Conservation (phyloP, 1,284 basidiomycete genomes). For the Caloboletus firmus region DNA sequence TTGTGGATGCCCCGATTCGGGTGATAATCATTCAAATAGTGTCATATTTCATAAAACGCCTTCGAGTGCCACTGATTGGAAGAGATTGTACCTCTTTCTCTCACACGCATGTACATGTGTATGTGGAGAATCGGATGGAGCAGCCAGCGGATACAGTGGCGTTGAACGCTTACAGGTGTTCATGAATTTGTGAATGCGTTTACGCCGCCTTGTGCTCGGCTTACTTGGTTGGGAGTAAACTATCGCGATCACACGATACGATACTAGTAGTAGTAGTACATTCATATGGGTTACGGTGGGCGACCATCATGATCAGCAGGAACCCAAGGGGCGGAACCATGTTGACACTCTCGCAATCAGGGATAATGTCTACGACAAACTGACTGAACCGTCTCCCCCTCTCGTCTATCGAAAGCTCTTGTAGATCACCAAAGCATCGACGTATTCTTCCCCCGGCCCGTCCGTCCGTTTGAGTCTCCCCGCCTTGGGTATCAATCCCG, state of each 20-base stretch:
- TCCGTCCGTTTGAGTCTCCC: constrained; percentile 72
- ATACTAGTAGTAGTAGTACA: not conserved
- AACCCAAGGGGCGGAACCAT: too few species aligned
- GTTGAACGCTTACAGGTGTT: not conserved
- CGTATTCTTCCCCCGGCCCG: constrained; percentile 76
- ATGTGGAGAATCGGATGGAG: not conserved
- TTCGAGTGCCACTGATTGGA: constrained; percentile 5
- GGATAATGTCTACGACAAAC: not conserved
- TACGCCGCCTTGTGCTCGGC: not conserved
- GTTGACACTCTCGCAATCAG: not conserved
- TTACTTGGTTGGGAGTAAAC: not conserved
- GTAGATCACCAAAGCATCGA: constrained; percentile 86
- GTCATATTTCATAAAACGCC: not conserved
- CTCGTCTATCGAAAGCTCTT: constrained; percentile 59
- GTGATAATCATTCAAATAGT: not conserved
- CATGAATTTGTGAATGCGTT: not conserved
- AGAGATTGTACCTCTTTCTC: constrained; percentile 6
- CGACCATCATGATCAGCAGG: not conserved
- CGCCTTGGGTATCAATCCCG: constrained; percentile 83
- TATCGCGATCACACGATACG: not conserved
- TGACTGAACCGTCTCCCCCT: too few species aligned
- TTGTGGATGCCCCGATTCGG: not conserved
- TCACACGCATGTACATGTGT: not conserved
- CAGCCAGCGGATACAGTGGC: not conserved
- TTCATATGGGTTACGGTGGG: not conserved